A percentile compares a stretch with the other conserved stretches of the same genome.
Conservation (phyloP, 2,329 filamentous ascomycete species). For the Trichoderma koningii region DNA sequence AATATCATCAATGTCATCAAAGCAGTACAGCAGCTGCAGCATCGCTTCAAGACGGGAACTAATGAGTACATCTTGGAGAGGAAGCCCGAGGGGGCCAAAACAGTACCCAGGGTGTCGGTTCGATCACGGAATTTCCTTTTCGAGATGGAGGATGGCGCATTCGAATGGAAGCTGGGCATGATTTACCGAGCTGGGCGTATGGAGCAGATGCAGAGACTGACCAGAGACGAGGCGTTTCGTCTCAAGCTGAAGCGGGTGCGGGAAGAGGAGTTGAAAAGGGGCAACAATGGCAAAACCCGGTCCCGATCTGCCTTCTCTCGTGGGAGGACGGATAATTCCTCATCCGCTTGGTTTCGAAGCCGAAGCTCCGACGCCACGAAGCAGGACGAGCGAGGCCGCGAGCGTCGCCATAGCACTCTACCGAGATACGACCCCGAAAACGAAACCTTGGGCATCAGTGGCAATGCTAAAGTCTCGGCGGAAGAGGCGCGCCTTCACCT, state of each 20-base stretch:
- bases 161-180: constrained; percentile 94
- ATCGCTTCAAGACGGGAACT: constrained; percentile 84
- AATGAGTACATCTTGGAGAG: constrained; percentile 89
- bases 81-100: constrained; percentile 79
- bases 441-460: constrained; percentile 64
- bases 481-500: constrained; percentile 76
- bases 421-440: constrained; percentile 80
- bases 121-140: constrained; percentile 81
- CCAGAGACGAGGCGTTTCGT: constrained; percentile 85
- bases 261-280: constrained; percentile 65
- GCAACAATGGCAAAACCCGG: constrained; percentile 51
- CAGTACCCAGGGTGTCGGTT: constrained; percentile 81
- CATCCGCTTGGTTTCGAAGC: constrained; percentile 50
- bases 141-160: constrained; percentile 92
- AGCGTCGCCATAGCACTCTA: constrained; percentile 45
- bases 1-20: constrained; percentile 89
- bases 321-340: constrained; percentile 38
- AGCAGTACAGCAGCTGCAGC: constrained; percentile 84
- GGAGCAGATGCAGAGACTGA: constrained; percentile 87
- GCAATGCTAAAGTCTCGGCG: constrained; percentile 69
- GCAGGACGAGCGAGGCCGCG: constrained; percentile 37
- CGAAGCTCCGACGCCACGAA: constrained; percentile 55
- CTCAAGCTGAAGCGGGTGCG: constrained; percentile 84
- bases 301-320: constrained; percentile 55
- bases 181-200: constrained; percentile 88